Evolutionary conservation across 2,329 filamentous ascomycete genomes (phyloP), one percentile per base, ranked within the genome.

Genomic region (Ophiostoma novo-ulmi): DNA sequence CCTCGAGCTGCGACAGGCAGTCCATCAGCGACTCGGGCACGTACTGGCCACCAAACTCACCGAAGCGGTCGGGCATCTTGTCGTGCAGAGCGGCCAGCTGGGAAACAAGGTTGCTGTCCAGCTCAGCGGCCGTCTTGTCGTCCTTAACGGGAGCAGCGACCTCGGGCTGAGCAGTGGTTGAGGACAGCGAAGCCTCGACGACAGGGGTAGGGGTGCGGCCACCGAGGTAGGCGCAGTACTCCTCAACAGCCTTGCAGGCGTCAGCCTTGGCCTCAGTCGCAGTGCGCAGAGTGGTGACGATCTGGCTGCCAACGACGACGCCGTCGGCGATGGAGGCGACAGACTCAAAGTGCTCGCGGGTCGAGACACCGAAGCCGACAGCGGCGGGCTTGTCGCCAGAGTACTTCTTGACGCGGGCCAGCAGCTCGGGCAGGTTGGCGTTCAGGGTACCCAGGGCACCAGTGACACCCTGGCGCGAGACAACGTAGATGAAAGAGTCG

Each of bases 21-120:
- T 98, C 94, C 94, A 99, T 98, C 73, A 99, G 86, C 26, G 93
- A 95, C 80, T 99, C 95, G 1, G 95, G 95, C 2, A 99, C 95
- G 78, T 97, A 99, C 80, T 98, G 94, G 20, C 95, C 95, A 76
- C 95, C 95, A 74, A 97, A 99, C 78, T 97, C 91, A 75, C 95
- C 95, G 77, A 99, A 98, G 69, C 93, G 89, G 73, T 93, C 88
- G 14, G 94, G 92, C 69, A 95, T 88, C 75, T 90, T 88, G 74
- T 87, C 86, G 77, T 97, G 95, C 72, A 97, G 84, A 20, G 92
- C 91, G 72, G 93, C 90, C 38, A 97, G 85, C 80, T 97, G 91
- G 69, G 94, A 91, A n/a, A 90, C 91, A 10, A 97, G 83, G 41
- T 91, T 82, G 55, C 80, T 80, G 73, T 87, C 84, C 73, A 82